These are phyloP conservation scores for Acacia pycnantha DNA, from an alignment of 331 rosid genomes.

Conservation along the genomic window DNA sequence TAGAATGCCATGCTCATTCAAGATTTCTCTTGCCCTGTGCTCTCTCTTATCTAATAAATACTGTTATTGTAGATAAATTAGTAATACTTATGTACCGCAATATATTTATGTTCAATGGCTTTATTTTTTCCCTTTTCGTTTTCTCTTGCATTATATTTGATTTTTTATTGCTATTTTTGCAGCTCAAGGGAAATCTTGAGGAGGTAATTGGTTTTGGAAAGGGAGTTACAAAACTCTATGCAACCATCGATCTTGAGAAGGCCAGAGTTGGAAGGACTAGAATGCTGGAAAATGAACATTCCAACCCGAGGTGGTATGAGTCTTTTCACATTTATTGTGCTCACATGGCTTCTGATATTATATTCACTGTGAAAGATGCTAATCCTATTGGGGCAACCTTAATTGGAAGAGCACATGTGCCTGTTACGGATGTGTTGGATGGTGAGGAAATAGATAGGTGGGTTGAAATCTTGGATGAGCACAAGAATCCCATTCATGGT, in stretches of 20 bases:
- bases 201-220: constrained; percentile 87
- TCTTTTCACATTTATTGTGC: constrained; percentile 97
- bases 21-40: not conserved
- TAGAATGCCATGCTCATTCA: constrained; percentile 15
- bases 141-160: constrained; percentile 5
- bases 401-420: constrained; percentile 92
- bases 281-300: constrained; percentile 59
- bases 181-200: constrained; percentile 69
- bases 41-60: not conserved
- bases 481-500: constrained; percentile 61
- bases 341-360: constrained; percentile 70
- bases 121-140: constrained; percentile 11
- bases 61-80: not conserved
- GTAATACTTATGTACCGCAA: not conserved
- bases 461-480: constrained; percentile 72
- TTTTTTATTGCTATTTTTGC: constrained; percentile 22
- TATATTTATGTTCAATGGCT: not conserved
- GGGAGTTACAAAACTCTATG: constrained; percentile 74
- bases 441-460: constrained; percentile 87
- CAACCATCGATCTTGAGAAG: constrained; percentile 86
- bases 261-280: constrained; percentile 99
- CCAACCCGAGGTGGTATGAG: constrained; percentile 84
- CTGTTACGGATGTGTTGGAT: constrained; percentile 60
- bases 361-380: constrained; percentile 89
- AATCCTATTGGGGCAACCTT: constrained; percentile 93